Evolutionary conservation across 164 flowering plant species (phyloP).

Genomic region (Vitis labrusca): DNA sequence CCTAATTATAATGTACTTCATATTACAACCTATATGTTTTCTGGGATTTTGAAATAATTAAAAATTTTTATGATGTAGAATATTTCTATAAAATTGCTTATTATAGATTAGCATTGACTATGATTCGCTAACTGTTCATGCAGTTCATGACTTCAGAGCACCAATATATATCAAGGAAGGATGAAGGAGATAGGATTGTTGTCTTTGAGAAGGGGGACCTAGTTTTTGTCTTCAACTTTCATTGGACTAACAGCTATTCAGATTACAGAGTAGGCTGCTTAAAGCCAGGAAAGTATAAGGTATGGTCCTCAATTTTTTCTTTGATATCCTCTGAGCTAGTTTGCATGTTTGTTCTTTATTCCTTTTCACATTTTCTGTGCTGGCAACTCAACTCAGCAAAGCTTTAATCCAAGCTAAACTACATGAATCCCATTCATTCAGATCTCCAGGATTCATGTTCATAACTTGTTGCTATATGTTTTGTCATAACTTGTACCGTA

Average conservation of each 20-base stretch:
- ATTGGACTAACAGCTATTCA: constrained; percentile 85
- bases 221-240: constrained; percentile 95
- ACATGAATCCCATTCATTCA: too few relatives aligned
- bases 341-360: too few relatives aligned
- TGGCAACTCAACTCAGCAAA: too few relatives aligned
- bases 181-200: constrained; percentile 81
- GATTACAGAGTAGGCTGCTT: constrained; percentile 87
- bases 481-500: too few relatives aligned
- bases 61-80: neutral
- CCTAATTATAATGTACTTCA: neutral
- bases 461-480: too few relatives aligned
- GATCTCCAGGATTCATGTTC: too few relatives aligned
- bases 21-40: too few relatives aligned
- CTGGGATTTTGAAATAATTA: neutral
- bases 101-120: too few relatives aligned
- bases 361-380: too few relatives aligned
- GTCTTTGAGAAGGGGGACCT: constrained; percentile 89
- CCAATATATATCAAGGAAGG: constrained; percentile 82
- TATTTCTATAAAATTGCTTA: too few relatives aligned
- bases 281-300: constrained; percentile 95
- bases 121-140: constrained; percentile 11
- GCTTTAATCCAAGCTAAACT: too few relatives aligned
- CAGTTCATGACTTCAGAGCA: constrained; percentile 97
- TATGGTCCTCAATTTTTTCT: constrained; percentile 18
- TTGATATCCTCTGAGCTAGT: neutral